These are phyloP conservation scores for Eragrostis nindensis DNA, from an alignment of 176 grass and related monocot species.

Conservation along the genomic window DNA sequence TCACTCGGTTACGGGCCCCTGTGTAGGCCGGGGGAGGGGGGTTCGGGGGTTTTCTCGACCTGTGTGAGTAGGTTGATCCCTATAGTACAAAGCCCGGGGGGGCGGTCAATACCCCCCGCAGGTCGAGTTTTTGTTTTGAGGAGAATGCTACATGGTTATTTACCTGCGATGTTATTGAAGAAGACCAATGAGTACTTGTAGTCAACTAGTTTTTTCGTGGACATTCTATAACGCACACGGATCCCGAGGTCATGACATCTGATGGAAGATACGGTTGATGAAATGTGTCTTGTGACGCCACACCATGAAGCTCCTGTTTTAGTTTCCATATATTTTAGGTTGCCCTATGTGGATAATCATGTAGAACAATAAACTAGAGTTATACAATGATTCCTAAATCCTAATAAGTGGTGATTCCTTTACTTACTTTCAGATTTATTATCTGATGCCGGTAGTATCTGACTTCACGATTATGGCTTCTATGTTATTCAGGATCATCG, in stretches of 20 bases:
- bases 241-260: background rate
- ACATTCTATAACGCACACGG: background rate
- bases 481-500: slow-evolving; percentile 66
- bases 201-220: slow-evolving; percentile 19
- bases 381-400: background rate
- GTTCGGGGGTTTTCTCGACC: no score
- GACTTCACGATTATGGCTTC: slow-evolving; percentile 24
- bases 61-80: no score
- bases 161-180: background rate
- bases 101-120: no score
- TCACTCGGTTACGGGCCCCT: no score
- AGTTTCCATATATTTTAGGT: background rate
- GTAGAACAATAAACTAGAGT: slow-evolving; percentile 7
- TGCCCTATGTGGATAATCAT: background rate
- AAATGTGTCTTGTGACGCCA: slow-evolving; percentile 7
- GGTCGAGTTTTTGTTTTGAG: no score
- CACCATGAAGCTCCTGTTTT: slow-evolving; percentile 12
- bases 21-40: no score
- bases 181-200: background rate
- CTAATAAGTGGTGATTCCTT: background rate
- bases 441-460: background rate
- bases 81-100: no score
- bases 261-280: slow-evolving; percentile 6
- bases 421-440: background rate
- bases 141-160: background rate